Evolutionary conservation across 208 protist species (phyloP).

Genomic region (Trypanosoma boissoni): DNA sequence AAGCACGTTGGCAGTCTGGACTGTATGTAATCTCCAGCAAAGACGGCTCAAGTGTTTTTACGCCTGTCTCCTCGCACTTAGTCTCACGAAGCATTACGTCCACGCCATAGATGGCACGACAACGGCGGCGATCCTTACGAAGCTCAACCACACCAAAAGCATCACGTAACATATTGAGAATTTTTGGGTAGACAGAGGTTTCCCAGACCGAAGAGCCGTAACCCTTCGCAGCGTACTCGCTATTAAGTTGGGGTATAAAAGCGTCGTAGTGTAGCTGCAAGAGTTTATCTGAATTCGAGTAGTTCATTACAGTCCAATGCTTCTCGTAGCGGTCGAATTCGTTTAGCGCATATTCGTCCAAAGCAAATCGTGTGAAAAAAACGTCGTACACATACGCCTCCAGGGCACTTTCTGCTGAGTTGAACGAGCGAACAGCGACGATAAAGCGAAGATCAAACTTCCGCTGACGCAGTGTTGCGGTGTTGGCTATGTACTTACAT

Average conservation of each 20-base stretch:
- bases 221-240: conserved; percentile 24
- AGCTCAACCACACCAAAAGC: conserved; percentile 12
- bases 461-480: conserved; percentile 18
- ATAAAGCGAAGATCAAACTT: conserved; percentile 43
- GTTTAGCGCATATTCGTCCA: conserved; percentile 27
- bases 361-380: conserved; percentile 34
- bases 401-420: conserved; percentile 6
- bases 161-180: conserved; percentile 27
- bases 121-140: conserved; percentile 12
- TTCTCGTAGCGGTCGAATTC: conserved; percentile 33
- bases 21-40: conserved; percentile 35
- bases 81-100: conserved; percentile 28
- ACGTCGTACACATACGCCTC: conserved; percentile 33
- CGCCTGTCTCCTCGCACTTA: not conserved
- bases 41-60: conserved; percentile 22
- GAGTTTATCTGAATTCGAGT: conserved; percentile 24
- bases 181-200: conserved; percentile 23
- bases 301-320: conserved; percentile 40
- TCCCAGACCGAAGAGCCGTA: conserved; percentile 19
- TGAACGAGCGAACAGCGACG: conserved; percentile 26
- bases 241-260: conserved; percentile 34
- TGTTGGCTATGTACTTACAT: conserved; percentile 35
- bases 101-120: conserved; percentile 32
- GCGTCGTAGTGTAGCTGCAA: conserved; percentile 26
- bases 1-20: conserved; percentile 36